Evolutionary conservation across 345 rosid species (phyloP), one percentile per base, ranked within the genome.

Genomic region (Brassica incana): DNA sequence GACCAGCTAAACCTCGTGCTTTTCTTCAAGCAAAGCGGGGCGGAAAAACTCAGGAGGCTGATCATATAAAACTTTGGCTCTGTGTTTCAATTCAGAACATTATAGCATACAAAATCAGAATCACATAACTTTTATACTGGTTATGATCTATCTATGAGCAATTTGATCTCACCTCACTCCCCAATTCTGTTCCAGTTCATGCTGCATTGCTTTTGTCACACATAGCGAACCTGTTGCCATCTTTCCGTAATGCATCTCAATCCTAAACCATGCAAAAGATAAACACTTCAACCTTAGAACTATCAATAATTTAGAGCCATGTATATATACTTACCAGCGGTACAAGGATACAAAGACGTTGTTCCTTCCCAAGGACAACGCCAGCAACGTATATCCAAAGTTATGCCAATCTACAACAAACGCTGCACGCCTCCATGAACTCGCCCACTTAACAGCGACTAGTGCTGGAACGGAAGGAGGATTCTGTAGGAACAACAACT

Each of bases 371-470:
- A 95, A 78, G 8, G 98, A 93, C 80, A 95, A 82, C 12, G 91
- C 90, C 80, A 95, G 84, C 83, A 95, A 83, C 0, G 99, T 93
- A 79, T 91, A 95, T 77, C 99, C 99, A 87, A 91, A 95, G 73
- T 95, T 95, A 82, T 95, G 99, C 99, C 99, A 95, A 84, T 95
- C 99, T 4, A 95, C 83, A 59, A 95, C 69, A 83, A 90, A 88
- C 0, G 90, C 86, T 10, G 97, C 88, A 67, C 72, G 78, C 81
- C 93, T 87, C 82, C 88, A 85, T 78, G 88, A 88, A 84, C 97
- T 91, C 18, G 95, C 98, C 98, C 96, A 93, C 87, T 90, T 90
- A 43, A 93, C 94, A 72, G 95, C 97, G 48, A 90, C 76, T 74
- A 93, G 80, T 43, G 98, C 88, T 35, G 99, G 98, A 83, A 93